These are phyloP conservation scores for Elsinoe necatrix DNA, from an alignment of 2,329 filamentous ascomycete genomes.

Conservation along the genomic window DNA sequence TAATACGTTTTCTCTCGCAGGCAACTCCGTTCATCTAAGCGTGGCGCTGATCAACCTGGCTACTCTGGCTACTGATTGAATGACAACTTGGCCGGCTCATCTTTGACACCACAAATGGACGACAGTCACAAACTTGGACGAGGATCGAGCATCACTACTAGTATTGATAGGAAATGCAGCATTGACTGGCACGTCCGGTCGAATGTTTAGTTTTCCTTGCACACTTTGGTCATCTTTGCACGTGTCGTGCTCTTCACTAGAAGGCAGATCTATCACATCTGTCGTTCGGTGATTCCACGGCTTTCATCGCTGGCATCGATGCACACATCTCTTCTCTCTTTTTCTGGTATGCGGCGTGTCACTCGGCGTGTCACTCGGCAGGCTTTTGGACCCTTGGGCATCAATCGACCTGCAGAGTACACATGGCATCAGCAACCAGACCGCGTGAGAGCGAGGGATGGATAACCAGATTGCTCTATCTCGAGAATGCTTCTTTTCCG, in stretches of 20 bases:
- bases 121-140: constrained; percentile 5
- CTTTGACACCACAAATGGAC: constrained; percentile 10
- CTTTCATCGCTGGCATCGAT: constrained; percentile 34
- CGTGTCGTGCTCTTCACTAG: constrained; percentile 12
- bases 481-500: constrained; percentile 1
- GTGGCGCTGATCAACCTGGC: constrained; percentile 41
- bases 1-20: constrained; percentile 38
- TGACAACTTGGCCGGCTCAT: not conserved
- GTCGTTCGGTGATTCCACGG: constrained; percentile 6
- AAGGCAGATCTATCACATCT: constrained; percentile 1
- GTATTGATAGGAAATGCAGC: constrained; percentile 36
- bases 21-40: constrained; percentile 46
- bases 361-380: constrained; percentile 36
- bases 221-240: constrained; percentile 20
- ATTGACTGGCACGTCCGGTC: constrained; percentile 33
- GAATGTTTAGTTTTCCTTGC: constrained; percentile 26
- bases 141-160: constrained; percentile 21
- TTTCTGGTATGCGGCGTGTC: constrained; percentile 30
- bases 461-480: not conserved
- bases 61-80: constrained; percentile 40
- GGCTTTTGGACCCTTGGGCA: constrained; percentile 24
- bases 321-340: constrained; percentile 34
- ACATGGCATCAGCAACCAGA: not conserved
- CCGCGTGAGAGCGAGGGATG: not conserved
- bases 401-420: constrained; percentile 24